Conservation (phyloP, 2,329 filamentous ascomycete species). For the Phyllachora maydis region DNA sequence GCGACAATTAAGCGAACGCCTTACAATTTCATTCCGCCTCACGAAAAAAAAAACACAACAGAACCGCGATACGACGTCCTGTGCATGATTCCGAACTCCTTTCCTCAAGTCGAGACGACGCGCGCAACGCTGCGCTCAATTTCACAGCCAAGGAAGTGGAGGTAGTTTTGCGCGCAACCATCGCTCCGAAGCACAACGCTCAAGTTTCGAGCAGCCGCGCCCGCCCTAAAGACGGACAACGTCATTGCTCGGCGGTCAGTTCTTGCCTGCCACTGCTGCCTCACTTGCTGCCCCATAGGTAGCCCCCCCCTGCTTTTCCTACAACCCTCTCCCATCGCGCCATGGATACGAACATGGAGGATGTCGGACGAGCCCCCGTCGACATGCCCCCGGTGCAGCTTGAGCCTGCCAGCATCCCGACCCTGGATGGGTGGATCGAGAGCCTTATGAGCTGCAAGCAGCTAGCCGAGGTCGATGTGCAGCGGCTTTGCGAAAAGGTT, state of each 20-base stretch:
- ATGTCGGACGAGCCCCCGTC: constrained; percentile 72
- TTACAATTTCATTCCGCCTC: constrained; percentile 1
- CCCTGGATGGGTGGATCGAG: constrained; percentile 96
- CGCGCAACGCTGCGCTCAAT: no score
- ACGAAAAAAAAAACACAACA: constrained; percentile 6
- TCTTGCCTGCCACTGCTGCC: no score
- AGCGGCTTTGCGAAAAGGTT: constrained; percentile 95
- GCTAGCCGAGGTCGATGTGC: constrained; percentile 81
- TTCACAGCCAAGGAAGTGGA: no score
- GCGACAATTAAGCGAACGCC: background rate
- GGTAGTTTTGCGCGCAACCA: no score
- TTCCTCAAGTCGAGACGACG: no score
- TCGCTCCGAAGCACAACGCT: no score
- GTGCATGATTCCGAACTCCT: no score
- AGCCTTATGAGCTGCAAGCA: constrained; percentile 98
- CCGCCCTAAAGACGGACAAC: background rate
- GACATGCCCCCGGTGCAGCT: constrained; percentile 46
- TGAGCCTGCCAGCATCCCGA: constrained; percentile 79
- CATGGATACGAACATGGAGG: constrained; percentile 99
- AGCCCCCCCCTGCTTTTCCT: constrained; percentile 1
- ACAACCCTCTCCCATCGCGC: constrained; percentile 1
- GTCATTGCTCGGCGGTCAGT: no score
- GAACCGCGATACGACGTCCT: no score
- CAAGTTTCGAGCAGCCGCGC: constrained; percentile 1
- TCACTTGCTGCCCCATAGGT: no score